phyloP scores from a whole-genome alignment of 768 basidiomycete genomes.

The Suillus fuscotomentosus region DNA sequence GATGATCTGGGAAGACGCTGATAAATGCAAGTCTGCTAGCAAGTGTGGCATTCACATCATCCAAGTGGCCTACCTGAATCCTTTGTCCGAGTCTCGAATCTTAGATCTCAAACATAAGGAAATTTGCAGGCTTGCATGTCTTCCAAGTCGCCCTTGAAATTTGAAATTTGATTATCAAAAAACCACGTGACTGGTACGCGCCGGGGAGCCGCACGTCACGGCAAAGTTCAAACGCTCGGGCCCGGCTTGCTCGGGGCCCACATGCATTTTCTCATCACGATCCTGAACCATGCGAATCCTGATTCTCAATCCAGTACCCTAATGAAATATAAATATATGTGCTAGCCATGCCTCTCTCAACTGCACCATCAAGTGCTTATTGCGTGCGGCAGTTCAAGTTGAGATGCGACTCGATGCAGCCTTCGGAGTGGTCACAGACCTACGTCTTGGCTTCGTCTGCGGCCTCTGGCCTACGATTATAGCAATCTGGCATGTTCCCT shows the following conservation, averaged over 20 bases:
- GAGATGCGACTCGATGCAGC: background rate
- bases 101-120: background rate
- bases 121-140: background rate
- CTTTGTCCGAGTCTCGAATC: background rate
- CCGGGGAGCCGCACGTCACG: background rate
- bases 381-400: background rate
- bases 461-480: slow-evolving; percentile 47
- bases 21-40: too few relatives aligned
- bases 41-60: too few relatives aligned
- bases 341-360: background rate
- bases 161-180: too few relatives aligned
- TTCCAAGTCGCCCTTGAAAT: too few relatives aligned
- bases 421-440: slow-evolving; percentile 26
- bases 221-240: background rate
- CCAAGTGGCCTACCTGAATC: background rate
- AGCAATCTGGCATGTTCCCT: slow-evolving; percentile 39
- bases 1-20: too few relatives aligned
- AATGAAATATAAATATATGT: background rate
- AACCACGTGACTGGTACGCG: background rate
- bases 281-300: background rate
- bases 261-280: background rate
- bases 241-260: too few relatives aligned
- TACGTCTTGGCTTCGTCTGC: slow-evolving; percentile 36
- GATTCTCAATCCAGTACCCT: background rate
- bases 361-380: background rate